A percentile compares a stretch with the other conserved stretches of the same genome.
phyloP scores from a whole-genome alignment of 495 filamentous ascomycete genomes.

The Monascus purpureus region DNA sequence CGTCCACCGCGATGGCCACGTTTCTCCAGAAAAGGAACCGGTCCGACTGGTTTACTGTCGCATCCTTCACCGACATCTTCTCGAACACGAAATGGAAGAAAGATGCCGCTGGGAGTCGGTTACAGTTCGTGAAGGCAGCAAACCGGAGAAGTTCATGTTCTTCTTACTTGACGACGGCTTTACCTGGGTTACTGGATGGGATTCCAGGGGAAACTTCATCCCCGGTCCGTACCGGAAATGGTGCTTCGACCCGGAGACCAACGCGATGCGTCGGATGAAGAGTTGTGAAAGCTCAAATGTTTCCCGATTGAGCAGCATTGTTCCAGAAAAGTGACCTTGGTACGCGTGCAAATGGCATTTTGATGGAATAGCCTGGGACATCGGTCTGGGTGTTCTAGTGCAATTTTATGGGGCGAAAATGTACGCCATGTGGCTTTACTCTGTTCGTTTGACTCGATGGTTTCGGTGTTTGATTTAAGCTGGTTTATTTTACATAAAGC shows the following conservation, averaged over 20 bases:
- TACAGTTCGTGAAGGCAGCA: slow-evolving; percentile 17
- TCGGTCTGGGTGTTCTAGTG: too few species aligned
- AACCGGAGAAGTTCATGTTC: slow-evolving; percentile 25
- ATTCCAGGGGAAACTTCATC: slow-evolving; percentile 28
- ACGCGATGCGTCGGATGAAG: slow-evolving; percentile 25
- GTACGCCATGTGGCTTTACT: too few species aligned
- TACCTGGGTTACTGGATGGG: slow-evolving; percentile 33
- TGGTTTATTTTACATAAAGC: background rate
- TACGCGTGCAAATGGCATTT: background rate
- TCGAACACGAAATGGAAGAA: slow-evolving; percentile 28
- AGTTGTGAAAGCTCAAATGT: slow-evolving; percentile 25
- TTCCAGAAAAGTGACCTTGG: slow-evolving; percentile 20
- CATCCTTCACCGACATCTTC: slow-evolving; percentile 33
- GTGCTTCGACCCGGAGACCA: slow-evolving; percentile 24
- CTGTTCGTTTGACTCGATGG: too few species aligned
- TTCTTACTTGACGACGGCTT: slow-evolving; percentile 29
- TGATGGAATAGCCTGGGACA: too few species aligned
- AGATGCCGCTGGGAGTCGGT: slow-evolving; percentile 29
- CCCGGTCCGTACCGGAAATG: slow-evolving; percentile 32
- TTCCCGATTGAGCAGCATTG: slow-evolving; percentile 26
- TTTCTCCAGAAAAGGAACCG: slow-evolving; percentile 24
- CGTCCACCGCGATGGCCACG: slow-evolving; percentile 20
- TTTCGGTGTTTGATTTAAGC: background rate
- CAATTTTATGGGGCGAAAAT: too few species aligned
- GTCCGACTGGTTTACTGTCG: slow-evolving; percentile 31